Conservation (phyloP, 31 red algal species). For the Pterothamnion heteromorphum region DNA sequence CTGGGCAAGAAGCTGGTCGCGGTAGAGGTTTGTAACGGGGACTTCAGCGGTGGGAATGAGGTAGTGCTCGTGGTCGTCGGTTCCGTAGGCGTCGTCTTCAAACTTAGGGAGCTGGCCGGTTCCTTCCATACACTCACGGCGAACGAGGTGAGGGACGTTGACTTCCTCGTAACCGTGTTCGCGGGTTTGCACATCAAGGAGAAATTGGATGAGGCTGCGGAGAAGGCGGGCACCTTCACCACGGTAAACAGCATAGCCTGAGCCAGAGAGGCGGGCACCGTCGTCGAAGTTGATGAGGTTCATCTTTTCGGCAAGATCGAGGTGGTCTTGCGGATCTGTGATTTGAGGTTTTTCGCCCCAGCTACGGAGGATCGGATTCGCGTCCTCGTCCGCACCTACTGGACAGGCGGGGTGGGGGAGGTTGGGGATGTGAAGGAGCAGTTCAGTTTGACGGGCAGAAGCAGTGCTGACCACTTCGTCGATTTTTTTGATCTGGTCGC, state of each 20-base stretch:
- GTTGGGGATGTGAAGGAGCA: not conserved
- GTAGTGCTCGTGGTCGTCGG: conserved; percentile 6
- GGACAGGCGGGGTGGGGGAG: not conserved
- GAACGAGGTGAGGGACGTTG: conserved; percentile 9
- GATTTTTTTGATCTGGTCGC: conserved; percentile 1
- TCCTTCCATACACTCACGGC: conserved; percentile 8
- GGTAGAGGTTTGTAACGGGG: conserved; percentile 26
- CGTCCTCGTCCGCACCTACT: not conserved
- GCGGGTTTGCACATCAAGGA: not conserved
- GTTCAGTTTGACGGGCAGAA: not conserved
- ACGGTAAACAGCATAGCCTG: conserved; percentile 2
- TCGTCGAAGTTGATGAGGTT: not conserved
- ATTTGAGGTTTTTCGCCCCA: not conserved
- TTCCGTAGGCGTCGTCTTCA: conserved; percentile 19
- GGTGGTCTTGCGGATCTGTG: not conserved
- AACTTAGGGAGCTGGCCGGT: conserved; percentile 43
- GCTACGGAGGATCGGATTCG: not conserved
- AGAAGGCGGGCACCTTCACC: not conserved
- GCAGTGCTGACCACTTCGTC: not conserved
- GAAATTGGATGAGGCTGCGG: not conserved
- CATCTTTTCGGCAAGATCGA: not conserved
- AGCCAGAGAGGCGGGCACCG: not conserved
- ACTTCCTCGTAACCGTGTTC: conserved; percentile 27
- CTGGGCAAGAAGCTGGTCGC: conserved; percentile 1
- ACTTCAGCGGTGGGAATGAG: conserved; percentile 46